A percentile compares a stretch with the other conserved stretches of the same genome.
phyloP scores from a whole-genome alignment of 2,329 filamentous ascomycete species.

The Pseudopithomyces chartarum region DNA sequence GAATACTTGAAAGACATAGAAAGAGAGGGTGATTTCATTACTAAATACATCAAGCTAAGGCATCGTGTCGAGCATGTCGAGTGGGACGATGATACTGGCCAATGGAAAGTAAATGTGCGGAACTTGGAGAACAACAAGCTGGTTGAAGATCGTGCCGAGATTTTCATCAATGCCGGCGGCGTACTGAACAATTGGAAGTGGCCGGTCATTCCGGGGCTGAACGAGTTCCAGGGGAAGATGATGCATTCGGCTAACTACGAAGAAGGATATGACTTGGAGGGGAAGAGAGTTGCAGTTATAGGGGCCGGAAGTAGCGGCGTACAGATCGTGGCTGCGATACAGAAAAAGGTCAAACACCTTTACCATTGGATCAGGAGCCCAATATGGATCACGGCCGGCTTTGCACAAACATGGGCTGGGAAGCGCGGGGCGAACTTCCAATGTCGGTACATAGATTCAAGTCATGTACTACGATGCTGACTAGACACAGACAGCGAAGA shows the following conservation, averaged over 20 bases:
- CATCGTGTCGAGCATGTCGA: conserved; percentile 23
- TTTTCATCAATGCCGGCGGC: conserved; percentile 30
- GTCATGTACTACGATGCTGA: conserved; percentile 4
- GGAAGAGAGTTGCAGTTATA: conserved; percentile 51
- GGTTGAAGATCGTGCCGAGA: conserved; percentile 25
- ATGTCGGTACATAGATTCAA: conserved; percentile 32
- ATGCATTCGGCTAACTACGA: conserved; percentile 52
- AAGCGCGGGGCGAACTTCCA: conserved; percentile 54
- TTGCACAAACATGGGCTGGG: conserved; percentile 54
- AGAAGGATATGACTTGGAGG: conserved; percentile 40
- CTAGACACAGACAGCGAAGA: conserved; percentile 41
- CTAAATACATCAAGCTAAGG: conserved; percentile 27
- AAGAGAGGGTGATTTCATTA: conserved; percentile 39
- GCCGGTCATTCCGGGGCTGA: conserved; percentile 48
- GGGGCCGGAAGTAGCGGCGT: conserved; percentile 50
- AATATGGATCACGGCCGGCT: conserved; percentile 56
- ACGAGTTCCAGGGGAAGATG: conserved; percentile 50
- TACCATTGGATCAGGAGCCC: conserved; percentile 52
- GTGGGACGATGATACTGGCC: conserved; percentile 21
- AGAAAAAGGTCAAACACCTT: conserved; percentile 43
- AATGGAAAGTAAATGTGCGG: conserved; percentile 21
- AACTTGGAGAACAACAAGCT: conserved; percentile 19
- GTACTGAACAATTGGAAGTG: conserved; percentile 45
- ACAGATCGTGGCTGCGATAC: conserved; percentile 50
- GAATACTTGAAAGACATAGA: conserved; percentile 53